Conservation (phyloP, 2,329 filamentous ascomycete species). For the Pestalotiopsis sp. region DNA sequence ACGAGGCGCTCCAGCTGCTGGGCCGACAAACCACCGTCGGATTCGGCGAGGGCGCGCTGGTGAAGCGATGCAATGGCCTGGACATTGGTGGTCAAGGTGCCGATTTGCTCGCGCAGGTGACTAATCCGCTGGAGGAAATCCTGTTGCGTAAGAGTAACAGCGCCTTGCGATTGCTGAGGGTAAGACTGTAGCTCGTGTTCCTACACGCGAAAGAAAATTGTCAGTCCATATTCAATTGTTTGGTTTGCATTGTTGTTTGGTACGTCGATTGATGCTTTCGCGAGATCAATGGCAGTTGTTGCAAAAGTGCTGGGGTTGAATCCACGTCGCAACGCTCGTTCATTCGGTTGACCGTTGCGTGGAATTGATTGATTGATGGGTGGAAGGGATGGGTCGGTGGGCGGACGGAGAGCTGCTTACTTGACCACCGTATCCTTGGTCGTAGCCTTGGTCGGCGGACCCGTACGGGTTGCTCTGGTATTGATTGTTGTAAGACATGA, state of each 20-base stretch:
- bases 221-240: background rate
- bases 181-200: slow-evolving; percentile 55
- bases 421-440: slow-evolving; percentile 45
- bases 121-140: slow-evolving; percentile 72
- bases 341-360: background rate
- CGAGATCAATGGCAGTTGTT: background rate
- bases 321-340: background rate
- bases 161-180: slow-evolving; percentile 27
- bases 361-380: slow-evolving; percentile 20
- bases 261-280: background rate
- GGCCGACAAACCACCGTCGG: slow-evolving; percentile 56
- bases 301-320: background rate
- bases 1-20: slow-evolving; percentile 69
- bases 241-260: background rate
- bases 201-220: background rate
- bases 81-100: slow-evolving; percentile 67
- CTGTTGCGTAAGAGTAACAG: slow-evolving; percentile 56
- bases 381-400: slow-evolving; percentile 20
- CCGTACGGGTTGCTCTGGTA: slow-evolving; percentile 70
- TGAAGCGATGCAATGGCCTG: slow-evolving; percentile 70
- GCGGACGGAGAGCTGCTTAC: slow-evolving; percentile 36
- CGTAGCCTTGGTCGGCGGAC: slow-evolving; percentile 49
- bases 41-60: slow-evolving; percentile 70
- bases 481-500: slow-evolving; percentile 61
- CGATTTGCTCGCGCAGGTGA: slow-evolving; percentile 69